These are phyloP conservation scores for Pestalotiopsis sp. DNA, from an alignment of 2,329 filamentous ascomycete genomes.

Conservation along the genomic window DNA sequence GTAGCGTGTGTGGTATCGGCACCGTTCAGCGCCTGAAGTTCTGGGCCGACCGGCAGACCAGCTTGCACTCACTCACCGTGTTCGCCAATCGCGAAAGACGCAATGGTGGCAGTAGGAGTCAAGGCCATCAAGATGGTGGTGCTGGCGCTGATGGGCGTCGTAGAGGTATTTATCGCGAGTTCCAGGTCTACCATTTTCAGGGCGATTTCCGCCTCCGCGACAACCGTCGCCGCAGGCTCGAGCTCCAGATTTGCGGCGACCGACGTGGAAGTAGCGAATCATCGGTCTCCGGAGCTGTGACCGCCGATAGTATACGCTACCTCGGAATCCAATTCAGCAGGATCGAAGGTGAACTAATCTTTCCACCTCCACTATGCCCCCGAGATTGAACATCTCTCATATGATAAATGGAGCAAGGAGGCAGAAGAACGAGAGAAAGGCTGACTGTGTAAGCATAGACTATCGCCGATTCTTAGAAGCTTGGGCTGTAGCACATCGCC, in stretches of 20 bases:
- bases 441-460: slow-evolving; percentile 31
- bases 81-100: slow-evolving; percentile 43
- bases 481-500: slow-evolving; percentile 48
- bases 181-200: slow-evolving; percentile 50
- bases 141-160: too few relatives aligned
- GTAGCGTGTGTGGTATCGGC: slow-evolving; percentile 52
- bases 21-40: slow-evolving; percentile 56
- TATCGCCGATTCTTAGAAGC: slow-evolving; percentile 49
- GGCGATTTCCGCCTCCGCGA: slow-evolving; percentile 47
- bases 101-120: slow-evolving; percentile 44
- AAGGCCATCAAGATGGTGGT: slow-evolving; percentile 25
- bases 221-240: slow-evolving; percentile 43
- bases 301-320: slow-evolving; percentile 45
- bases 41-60: slow-evolving; percentile 52
- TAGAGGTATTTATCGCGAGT: slow-evolving; percentile 43
- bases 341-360: slow-evolving; percentile 39
- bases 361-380: too few relatives aligned
- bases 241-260: slow-evolving; percentile 43
- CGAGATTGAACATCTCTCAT: too few relatives aligned
- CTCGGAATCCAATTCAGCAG: slow-evolving; percentile 53
- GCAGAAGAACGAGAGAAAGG: not conserved
- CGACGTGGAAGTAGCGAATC: slow-evolving; percentile 41
- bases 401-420: too few relatives aligned
- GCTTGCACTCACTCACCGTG: slow-evolving; percentile 49
- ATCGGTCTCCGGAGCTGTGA: slow-evolving; percentile 17